Base-by-base conservation (phyloP, 352 stramenopile species). In the Pythium volutum region DNA sequence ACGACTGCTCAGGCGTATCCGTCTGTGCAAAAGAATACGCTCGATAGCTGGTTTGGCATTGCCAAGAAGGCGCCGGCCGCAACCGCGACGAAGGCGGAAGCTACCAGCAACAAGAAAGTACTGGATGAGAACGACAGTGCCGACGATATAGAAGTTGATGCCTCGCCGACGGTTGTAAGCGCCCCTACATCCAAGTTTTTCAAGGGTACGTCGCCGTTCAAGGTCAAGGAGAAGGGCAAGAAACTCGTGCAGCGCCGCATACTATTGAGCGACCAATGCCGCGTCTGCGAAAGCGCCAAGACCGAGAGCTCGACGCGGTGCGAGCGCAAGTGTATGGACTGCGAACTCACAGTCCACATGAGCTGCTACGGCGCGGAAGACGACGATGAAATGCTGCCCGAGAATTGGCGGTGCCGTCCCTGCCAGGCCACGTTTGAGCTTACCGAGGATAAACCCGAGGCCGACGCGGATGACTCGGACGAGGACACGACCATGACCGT, bases 191-290 rank as follows among this genome's bases (percentile, higher is more conserved):
- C 36, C n/a, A 66, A 60, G 23, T 8, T n/a, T 12, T 36, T 39
- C 22, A 48, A 38, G 4, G 16, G 34, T 33, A 51, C 47, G 16
- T 48, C 45, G 43, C 55, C 16, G 27, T 22, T 49, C 39, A 52
- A 55, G 48, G 15, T 43, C 56, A 45, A 62, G 52, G 12, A 51
- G 39, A 54, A 48, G 59, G 55, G 52, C 11, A 80, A 75, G 55
- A 82, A 81, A 45, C 74, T 91, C n/a, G 69, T 84, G 33, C 81
- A 91, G 73, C 79, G 81, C 25, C 77, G 81, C 20, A 91, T 91
- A 43, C 70, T 84, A 54, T 74, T 89, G 57, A 86, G 73, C 22
- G 77, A 89, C 58, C 65, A 77, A 42, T 91, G 81, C 51, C 81
- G 77, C 31, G 81, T 89, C 12, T 91, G 79, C 36, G 76, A 82